Evolutionary conservation across 306 rosid genomes (phyloP).

Genomic region (Alnus glutinosa): DNA sequence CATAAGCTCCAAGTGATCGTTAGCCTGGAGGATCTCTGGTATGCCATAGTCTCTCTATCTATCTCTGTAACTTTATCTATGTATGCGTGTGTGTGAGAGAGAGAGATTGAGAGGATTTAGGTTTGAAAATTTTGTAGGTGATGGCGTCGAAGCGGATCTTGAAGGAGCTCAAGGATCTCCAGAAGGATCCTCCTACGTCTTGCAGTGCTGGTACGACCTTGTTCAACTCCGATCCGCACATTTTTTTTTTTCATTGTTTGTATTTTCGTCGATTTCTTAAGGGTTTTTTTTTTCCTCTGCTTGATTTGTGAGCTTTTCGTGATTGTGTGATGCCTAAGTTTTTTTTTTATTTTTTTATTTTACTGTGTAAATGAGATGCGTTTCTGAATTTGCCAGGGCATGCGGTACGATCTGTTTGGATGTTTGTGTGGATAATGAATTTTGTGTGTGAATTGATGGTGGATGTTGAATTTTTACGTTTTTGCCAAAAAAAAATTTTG

Average conservation of each 20-base stretch:
- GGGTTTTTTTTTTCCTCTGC: background rate
- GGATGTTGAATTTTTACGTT: background rate
- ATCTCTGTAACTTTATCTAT: background rate
- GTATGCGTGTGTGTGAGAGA: background rate
- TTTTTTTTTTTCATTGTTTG: background rate
- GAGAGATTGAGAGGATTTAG: conserved; percentile 1
- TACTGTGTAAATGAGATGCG: background rate
- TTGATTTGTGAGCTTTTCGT: background rate
- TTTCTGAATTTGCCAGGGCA: background rate
- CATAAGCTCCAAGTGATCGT: background rate
- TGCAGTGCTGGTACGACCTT: conserved; percentile 65
- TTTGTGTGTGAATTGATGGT: background rate
- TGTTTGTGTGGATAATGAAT: background rate
- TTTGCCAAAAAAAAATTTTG: background rate
- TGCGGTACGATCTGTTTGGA: background rate
- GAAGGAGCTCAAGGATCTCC: conserved; percentile 73
- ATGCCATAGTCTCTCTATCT: background rate
- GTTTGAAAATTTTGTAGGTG: conserved; percentile 25
- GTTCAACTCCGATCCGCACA: background rate
- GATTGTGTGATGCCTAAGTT: background rate
- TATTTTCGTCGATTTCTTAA: background rate
- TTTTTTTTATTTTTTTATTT: background rate
- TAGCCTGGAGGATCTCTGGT: conserved; percentile 23
- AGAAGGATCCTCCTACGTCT: conserved; percentile 78
- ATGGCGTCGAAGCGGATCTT: conserved; percentile 75